These are phyloP conservation scores for Delonix regia DNA, from an alignment of 306 rosid species.

Conservation along the genomic window DNA sequence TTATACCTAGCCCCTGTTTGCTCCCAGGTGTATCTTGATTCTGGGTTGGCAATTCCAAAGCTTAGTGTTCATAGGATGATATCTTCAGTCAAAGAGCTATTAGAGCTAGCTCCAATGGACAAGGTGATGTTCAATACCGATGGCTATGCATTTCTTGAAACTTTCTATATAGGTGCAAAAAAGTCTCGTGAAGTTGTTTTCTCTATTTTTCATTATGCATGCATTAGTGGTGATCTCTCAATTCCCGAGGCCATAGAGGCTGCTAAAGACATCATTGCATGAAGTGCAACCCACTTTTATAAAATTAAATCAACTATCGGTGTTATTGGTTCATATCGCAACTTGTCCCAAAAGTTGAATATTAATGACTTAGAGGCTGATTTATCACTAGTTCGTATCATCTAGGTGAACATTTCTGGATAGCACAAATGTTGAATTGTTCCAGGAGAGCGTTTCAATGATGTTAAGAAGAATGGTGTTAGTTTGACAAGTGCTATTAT, in stretches of 20 bases:
- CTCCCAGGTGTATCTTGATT: no score
- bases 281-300: constrained; percentile 52
- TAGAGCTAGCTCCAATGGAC: constrained; percentile 63
- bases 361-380: constrained; percentile 12
- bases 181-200: constrained; percentile 53
- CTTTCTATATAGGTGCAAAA: constrained; percentile 61
- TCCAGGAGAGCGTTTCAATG: no score
- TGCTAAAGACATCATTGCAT: constrained; percentile 56
- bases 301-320: constrained; percentile 37
- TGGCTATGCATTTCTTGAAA: constrained; percentile 63
- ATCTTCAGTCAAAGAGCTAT: constrained; percentile 68
- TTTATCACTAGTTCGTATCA: no score
- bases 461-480: no score
- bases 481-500: no score
- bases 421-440: no score
- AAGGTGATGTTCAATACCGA: constrained; percentile 73
- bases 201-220: constrained; percentile 54
- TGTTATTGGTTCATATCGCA: constrained; percentile 19
- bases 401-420: no score
- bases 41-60: no score
- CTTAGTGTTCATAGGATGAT: no score
- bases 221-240: constrained; percentile 60
- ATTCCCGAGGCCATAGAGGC: constrained; percentile 59
- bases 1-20: no score
- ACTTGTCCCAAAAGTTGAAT: constrained; percentile 32